phyloP scores from a whole-genome alignment of 1,139 yeast genomes.

The Saccharomyces hybrid region DNA sequence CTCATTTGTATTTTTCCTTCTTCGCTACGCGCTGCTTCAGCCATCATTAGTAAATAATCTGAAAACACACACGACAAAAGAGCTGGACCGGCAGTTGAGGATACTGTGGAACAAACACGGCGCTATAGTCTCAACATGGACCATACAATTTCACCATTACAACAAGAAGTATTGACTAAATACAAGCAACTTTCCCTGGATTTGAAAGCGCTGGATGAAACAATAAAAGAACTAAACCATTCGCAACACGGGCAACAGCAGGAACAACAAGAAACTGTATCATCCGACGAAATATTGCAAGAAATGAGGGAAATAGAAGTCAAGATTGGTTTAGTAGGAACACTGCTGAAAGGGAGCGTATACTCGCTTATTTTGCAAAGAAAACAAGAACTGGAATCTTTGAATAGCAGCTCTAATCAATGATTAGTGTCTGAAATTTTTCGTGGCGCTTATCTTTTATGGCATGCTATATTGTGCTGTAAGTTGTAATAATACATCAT shows the following conservation, averaged over 20 bases:
- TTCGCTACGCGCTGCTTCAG: neutral
- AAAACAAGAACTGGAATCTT: conserved; percentile 16
- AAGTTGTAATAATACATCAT: neutral
- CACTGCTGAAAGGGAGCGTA: conserved; percentile 62
- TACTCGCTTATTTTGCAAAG: conserved; percentile 47
- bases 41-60: neutral
- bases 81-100: neutral
- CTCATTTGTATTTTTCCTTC: neutral
- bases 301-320: conserved; percentile 49
- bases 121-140: neutral
- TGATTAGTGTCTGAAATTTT: neutral
- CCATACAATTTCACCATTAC: conserved; percentile 15
- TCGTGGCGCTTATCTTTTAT: neutral
- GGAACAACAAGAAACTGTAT: conserved; percentile 6
- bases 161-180: conserved; percentile 25
- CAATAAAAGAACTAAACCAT: conserved; percentile 22
- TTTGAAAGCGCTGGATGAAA: conserved; percentile 24
- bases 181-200: conserved; percentile 22
- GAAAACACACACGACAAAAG: neutral
- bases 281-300: conserved; percentile 27
- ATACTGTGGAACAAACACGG: neutral
- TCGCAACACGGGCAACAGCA: neutral
- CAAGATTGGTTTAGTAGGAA: conserved; percentile 57
- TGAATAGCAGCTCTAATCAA: neutral
- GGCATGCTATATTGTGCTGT: neutral